A percentile compares a stretch with the other conserved stretches of the same genome.
Conservation (phyloP, 106 monocot genomes). For the Vanilla planifolia region DNA sequence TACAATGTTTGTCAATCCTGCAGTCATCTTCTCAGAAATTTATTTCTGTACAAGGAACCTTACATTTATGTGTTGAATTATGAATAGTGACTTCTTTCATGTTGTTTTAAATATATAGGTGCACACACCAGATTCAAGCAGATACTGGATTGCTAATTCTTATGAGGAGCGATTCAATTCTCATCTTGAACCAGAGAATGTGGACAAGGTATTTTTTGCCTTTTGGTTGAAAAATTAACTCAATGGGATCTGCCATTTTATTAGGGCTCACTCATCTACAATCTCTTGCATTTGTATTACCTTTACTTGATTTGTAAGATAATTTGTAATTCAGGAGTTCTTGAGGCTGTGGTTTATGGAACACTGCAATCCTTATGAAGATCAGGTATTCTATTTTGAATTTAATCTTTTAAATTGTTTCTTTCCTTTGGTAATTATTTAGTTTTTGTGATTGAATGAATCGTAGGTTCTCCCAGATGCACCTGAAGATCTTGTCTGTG, state of each 20-base stretch:
- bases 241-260: too few relatives aligned
- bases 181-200: slow-evolving; percentile 93
- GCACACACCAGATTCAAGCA: slow-evolving; percentile 97
- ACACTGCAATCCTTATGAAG: slow-evolving; percentile 95
- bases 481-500: slow-evolving; percentile 85
- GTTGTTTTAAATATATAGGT: slow-evolving; percentile 33
- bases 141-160: slow-evolving; percentile 93
- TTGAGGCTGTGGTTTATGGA: slow-evolving; percentile 92
- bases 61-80: not conserved
- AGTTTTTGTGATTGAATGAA: not conserved
- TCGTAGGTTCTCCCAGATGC: slow-evolving; percentile 84
- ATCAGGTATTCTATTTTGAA: slow-evolving; percentile 38
- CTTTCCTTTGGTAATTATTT: not conserved
- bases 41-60: not conserved
- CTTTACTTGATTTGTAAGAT: not conserved
- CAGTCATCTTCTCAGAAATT: not conserved
- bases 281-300: not conserved
- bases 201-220: slow-evolving; percentile 69
- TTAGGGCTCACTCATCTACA: too few relatives aligned
- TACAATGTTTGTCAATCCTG: too few relatives aligned
- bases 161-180: slow-evolving; percentile 60
- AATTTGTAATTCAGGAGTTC: slow-evolving; percentile 49
- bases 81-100: not conserved
- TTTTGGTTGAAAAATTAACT: not conserved
- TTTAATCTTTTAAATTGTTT: not conserved